Conservation (phyloP, 257 asterid species). For the Eustoma russellianum region DNA sequence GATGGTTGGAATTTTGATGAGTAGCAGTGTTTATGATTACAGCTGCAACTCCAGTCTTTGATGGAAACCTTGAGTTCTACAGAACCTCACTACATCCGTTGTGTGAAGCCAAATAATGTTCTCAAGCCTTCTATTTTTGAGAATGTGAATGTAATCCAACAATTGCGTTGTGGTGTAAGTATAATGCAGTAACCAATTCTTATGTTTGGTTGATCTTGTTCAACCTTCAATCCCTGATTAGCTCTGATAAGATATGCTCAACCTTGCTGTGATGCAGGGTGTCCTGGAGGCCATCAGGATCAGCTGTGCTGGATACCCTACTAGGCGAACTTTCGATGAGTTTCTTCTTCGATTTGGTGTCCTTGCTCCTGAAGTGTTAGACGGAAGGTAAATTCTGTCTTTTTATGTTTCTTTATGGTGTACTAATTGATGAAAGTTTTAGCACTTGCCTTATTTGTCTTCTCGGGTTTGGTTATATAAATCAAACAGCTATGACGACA, state of each 20-base stretch:
- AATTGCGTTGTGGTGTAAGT: slow-evolving; percentile 99
- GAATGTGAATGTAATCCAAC: slow-evolving; percentile 83
- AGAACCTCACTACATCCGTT: slow-evolving; percentile 98
- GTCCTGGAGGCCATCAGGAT: slow-evolving; percentile 98
- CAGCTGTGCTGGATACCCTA: slow-evolving; percentile 99
- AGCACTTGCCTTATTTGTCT: background rate
- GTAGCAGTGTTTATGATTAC: slow-evolving; percentile 31
- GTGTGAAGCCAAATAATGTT: slow-evolving; percentile 92
- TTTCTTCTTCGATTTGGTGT: slow-evolving; percentile 98
- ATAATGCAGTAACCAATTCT: slow-evolving; percentile 13
- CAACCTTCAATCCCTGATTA: background rate
- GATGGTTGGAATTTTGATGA: slow-evolving; percentile 15
- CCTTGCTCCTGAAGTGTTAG: slow-evolving; percentile 69
- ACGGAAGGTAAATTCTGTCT: slow-evolving; percentile 49
- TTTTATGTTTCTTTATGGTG: slow-evolving; percentile 6
- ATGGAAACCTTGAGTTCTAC: slow-evolving; percentile 94
- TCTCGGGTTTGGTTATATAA: background rate
- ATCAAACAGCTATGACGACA: slow-evolving; percentile 66
- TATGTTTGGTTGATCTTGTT: slow-evolving; percentile 11
- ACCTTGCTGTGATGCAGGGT: slow-evolving; percentile 42
- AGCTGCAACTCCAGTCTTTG: slow-evolving; percentile 94
- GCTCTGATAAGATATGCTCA: background rate
- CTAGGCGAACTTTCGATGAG: slow-evolving; percentile 93
- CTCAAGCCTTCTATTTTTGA: slow-evolving; percentile 96
- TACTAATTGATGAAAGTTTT: background rate